Evolutionary conservation across 2,329 filamentous ascomycete genomes (phyloP).

Genomic region (Penicillium capsulatum): DNA sequence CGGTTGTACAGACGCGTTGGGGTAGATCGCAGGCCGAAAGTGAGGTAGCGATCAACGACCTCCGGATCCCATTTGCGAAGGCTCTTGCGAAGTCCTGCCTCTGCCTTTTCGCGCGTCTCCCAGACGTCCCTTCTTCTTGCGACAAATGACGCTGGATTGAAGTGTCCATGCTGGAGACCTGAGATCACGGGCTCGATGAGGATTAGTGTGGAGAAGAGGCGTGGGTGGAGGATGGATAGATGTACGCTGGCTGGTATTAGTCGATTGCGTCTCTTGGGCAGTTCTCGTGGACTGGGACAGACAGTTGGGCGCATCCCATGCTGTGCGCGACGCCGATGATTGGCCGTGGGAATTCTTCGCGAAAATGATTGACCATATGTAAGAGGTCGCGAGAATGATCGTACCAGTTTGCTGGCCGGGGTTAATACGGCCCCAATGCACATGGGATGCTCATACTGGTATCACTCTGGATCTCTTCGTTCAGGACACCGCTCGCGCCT

Average conservation of each 20-base stretch:
- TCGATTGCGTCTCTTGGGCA: background rate
- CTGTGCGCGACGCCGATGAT: background rate
- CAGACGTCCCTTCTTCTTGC: constrained; percentile 8
- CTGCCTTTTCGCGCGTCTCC: constrained; percentile 7
- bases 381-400: background rate
- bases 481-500: constrained; percentile 67
- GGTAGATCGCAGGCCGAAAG: constrained; percentile 9
- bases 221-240: constrained; percentile 67
- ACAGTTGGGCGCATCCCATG: constrained; percentile 67
- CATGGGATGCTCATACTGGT: constrained; percentile 41
- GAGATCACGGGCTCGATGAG: constrained; percentile 59
- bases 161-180: constrained; percentile 1
- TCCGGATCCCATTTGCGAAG: constrained; percentile 14
- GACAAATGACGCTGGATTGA: constrained; percentile 8
- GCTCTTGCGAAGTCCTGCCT: constrained; percentile 3
- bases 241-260: constrained; percentile 40
- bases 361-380: background rate
- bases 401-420: background rate
- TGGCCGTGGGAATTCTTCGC: background rate
- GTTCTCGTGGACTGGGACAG: background rate
- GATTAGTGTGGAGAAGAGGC: constrained; percentile 66
- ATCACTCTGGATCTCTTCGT: constrained; percentile 67
- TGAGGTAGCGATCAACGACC: constrained; percentile 7
- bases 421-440: background rate
- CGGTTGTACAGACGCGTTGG: constrained; percentile 15